These are phyloP conservation scores for Zygnema cylindricum DNA, from an alignment of 139 green algal genomes.

Conservation along the genomic window DNA sequence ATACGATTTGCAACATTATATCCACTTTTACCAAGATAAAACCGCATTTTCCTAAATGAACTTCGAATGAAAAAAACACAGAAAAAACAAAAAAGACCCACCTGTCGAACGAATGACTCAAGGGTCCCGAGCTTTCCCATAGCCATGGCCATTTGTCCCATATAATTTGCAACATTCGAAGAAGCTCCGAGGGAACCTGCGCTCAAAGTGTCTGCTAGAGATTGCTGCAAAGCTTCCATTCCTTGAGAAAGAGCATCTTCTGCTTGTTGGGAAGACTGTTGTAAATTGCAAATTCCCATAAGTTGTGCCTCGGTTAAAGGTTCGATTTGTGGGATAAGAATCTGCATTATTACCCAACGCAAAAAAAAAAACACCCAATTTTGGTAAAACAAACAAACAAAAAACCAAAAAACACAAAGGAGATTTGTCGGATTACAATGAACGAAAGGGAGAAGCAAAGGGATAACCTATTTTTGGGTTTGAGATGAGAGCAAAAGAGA, in stretches of 20 bases:
- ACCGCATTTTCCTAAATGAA: no score
- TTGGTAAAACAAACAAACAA: background rate
- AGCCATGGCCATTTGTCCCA: slow-evolving; percentile 64
- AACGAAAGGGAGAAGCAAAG: no score
- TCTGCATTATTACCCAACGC: slow-evolving; percentile 50
- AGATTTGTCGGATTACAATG: background rate
- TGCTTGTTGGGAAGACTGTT: slow-evolving; percentile 58
- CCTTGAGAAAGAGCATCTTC: slow-evolving; percentile 58
- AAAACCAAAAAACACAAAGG: background rate
- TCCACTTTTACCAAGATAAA: no score
- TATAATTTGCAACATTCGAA: slow-evolving; percentile 61
- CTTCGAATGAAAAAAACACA: no score
- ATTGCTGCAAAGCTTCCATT: slow-evolving; percentile 63
- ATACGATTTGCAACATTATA: slow-evolving; percentile 63
- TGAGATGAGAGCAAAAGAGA: no score
- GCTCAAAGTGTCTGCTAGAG: slow-evolving; percentile 53
- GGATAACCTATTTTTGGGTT: no score
- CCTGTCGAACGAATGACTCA: slow-evolving; percentile 59
- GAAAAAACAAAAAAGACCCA: no score
- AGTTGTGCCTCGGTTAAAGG: slow-evolving; percentile 59
- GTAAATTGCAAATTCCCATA: slow-evolving; percentile 59
- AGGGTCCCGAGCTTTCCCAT: slow-evolving; percentile 60
- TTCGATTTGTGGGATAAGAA: slow-evolving; percentile 61
- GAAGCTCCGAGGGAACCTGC: slow-evolving; percentile 47
- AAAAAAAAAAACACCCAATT: background rate